Evolutionary conservation across 345 rosid genomes (phyloP).

Genomic region (Aquilaria malaccensis): DNA sequence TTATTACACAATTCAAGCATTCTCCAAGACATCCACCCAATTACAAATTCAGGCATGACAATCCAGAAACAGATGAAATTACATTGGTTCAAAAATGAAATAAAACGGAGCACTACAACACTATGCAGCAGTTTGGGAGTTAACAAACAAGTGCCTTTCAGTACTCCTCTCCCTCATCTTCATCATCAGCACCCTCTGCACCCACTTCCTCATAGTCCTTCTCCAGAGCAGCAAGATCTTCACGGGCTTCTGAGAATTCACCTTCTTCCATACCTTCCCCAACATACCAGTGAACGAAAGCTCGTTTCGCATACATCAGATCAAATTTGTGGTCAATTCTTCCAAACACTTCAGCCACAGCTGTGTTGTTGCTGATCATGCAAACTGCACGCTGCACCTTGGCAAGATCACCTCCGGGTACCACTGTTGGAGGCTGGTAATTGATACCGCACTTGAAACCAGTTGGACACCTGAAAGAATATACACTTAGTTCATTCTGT

Average conservation of each 20-base stretch:
- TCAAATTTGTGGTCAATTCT: conserved; percentile 73
- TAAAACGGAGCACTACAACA: neutral
- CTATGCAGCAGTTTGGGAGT: neutral
- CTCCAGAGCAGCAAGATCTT: conserved; percentile 84
- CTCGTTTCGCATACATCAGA: conserved; percentile 82
- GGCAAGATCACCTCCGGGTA: conserved; percentile 71
- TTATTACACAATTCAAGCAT: too few relatives aligned
- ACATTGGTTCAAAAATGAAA: conserved; percentile 9
- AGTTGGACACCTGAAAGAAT: conserved; percentile 62
- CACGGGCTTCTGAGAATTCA: conserved; percentile 86
- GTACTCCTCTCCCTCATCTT: conserved; percentile 49
- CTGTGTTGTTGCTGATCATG: conserved; percentile 89
- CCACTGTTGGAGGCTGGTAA: conserved; percentile 81
- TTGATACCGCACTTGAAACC: conserved; percentile 85
- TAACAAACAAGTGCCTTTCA: conserved; percentile 10
- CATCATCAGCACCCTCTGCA: conserved; percentile 54
- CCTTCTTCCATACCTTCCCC: conserved; percentile 97
- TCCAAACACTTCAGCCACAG: conserved; percentile 74
- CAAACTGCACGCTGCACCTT: conserved; percentile 79
- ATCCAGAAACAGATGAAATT: conserved; percentile 2
- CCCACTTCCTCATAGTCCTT: conserved; percentile 88
- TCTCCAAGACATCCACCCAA: too few relatives aligned
- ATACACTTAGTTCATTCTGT: neutral
- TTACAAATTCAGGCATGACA: too few relatives aligned
- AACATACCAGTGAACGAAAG: conserved; percentile 87